These are phyloP conservation scores for Verbena officinalis DNA, from an alignment of 257 asterid species.

Conservation along the genomic window DNA sequence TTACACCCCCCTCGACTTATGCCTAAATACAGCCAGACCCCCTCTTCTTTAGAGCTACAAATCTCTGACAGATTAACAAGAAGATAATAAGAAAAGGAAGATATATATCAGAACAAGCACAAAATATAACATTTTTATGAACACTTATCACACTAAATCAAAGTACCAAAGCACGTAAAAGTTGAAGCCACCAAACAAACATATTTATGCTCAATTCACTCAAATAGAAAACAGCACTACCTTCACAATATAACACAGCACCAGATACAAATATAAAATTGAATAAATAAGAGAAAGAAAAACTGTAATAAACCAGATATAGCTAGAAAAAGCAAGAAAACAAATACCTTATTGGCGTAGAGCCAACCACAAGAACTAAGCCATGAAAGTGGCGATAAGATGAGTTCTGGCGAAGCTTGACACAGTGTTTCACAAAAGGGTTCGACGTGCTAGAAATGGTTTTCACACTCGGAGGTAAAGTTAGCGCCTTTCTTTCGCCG, in stretches of 20 bases:
- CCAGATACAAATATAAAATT: background rate
- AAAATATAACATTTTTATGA: too few species aligned
- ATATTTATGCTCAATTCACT: slow-evolving; percentile 13
- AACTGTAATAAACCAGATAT: background rate
- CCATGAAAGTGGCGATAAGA: slow-evolving; percentile 81
- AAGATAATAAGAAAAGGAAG: background rate
- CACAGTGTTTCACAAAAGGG: slow-evolving; percentile 89
- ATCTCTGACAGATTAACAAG: too few species aligned
- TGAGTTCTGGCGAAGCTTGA: slow-evolving; percentile 83
- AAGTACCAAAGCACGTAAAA: background rate
- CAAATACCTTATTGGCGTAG: slow-evolving; percentile 73
- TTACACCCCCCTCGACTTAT: too few species aligned
- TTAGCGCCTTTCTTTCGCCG: slow-evolving; percentile 31
- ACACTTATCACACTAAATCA: background rate
- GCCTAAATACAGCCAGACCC: too few species aligned
- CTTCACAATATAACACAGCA: slow-evolving; percentile 4
- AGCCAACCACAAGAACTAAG: slow-evolving; percentile 78
- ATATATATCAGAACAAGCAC: background rate
- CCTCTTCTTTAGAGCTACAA: too few species aligned
- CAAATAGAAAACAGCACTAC: slow-evolving; percentile 9
- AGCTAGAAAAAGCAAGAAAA: background rate
- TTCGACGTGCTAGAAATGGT: slow-evolving; percentile 83
- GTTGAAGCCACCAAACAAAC: slow-evolving; percentile 8
- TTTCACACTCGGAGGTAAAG: slow-evolving; percentile 56
- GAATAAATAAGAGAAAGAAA: background rate